Evolutionary conservation across 192 early-diverging fungal genomes (phyloP).

Genomic region (Coemansia sp.): DNA sequence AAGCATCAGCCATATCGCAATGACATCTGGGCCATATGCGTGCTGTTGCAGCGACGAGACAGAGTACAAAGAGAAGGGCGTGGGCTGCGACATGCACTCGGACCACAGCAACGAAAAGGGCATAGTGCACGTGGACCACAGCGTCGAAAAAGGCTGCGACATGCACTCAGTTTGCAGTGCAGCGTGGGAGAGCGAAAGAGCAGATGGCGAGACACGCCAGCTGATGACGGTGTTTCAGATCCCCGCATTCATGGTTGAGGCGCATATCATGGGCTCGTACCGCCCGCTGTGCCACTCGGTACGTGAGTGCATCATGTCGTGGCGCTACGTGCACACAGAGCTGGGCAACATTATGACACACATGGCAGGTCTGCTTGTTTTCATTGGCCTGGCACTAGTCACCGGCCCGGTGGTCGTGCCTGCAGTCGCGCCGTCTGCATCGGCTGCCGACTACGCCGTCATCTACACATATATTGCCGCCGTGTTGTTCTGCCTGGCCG

Average conservation of each 20-base stretch:
- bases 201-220: background rate
- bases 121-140: too few relatives aligned
- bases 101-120: background rate
- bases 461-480: constrained; percentile 76
- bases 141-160: background rate
- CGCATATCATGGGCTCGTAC: constrained; percentile 77
- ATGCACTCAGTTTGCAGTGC: background rate
- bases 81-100: background rate
- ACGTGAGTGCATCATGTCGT: constrained; percentile 65
- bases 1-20: background rate
- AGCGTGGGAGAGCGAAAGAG: background rate
- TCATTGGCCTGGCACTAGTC: constrained; percentile 57
- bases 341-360: constrained; percentile 91
- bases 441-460: constrained; percentile 62
- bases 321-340: constrained; percentile 89
- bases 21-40: background rate
- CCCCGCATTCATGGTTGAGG: constrained; percentile 76
- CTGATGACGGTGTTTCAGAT: constrained; percentile 57
- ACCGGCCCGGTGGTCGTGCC: constrained; percentile 49
- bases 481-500: constrained; percentile 74
- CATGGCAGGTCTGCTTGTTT: constrained; percentile 62
- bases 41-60: constrained; percentile 6
- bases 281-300: constrained; percentile 73
- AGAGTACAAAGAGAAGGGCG: background rate
- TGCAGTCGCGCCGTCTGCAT: constrained; percentile 11